Evolutionary conservation across 2,329 filamentous ascomycete genomes (phyloP).

Genomic region (Fusarium musae): DNA sequence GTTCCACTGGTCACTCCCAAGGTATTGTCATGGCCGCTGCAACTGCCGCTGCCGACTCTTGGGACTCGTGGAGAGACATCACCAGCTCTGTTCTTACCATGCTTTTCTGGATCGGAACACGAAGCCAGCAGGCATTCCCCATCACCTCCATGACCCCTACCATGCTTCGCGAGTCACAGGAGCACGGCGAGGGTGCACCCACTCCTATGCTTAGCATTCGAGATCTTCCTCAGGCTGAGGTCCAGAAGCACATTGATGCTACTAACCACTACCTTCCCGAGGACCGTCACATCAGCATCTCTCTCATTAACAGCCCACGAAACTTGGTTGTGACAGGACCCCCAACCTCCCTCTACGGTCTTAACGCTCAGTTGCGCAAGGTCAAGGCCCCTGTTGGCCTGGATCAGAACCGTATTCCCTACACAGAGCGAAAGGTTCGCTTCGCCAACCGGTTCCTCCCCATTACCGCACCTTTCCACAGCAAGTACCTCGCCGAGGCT

Average conservation of each 20-base stretch:
- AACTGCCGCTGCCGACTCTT: conserved; percentile 89
- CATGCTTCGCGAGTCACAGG: conserved; percentile 90
- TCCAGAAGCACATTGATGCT: conserved; percentile 95
- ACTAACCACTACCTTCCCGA: conserved; percentile 96
- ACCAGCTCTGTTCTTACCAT: conserved; percentile 86
- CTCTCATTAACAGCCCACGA: conserved; percentile 93
- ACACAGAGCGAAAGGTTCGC: conserved; percentile 94
- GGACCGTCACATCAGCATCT: conserved; percentile 94
- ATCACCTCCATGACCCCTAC: conserved; percentile 91
- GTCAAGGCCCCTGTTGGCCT: conserved; percentile 97
- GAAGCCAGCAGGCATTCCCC: conserved; percentile 97
- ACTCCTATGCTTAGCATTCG: conserved; percentile 99
- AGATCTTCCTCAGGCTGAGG: conserved; percentile 85
- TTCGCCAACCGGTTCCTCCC: conserved; percentile 98
- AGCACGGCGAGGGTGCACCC: conserved; percentile 93
- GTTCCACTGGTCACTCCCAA: conserved; percentile 95
- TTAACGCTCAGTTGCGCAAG: conserved; percentile 94
- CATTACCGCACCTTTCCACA: conserved; percentile 98
- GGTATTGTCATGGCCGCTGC: conserved; percentile 93
- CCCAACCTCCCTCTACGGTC: conserved; percentile 93
- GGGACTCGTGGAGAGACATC: conserved; percentile 89
- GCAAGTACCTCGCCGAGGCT: conserved; percentile 87
- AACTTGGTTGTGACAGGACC: conserved; percentile 98
- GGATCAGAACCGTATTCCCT: conserved; percentile 93
- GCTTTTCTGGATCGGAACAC: conserved; percentile 97